Conservation (phyloP, 2,329 filamentous ascomycete species). For the Colletotrichum destructivum region DNA sequence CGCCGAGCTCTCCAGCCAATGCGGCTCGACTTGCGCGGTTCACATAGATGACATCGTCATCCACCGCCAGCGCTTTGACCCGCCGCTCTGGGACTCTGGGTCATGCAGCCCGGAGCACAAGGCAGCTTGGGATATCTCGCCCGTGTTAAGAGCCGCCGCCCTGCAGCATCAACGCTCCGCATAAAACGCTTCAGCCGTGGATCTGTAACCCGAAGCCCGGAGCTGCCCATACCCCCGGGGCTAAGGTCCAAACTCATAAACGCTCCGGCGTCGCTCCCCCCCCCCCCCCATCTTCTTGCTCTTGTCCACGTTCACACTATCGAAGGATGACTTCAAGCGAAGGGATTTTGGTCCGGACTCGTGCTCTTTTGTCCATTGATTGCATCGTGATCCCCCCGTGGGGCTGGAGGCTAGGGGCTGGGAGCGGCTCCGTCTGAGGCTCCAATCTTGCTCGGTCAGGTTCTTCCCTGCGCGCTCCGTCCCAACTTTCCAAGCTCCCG, state of each 20-base stretch:
- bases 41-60: not conserved
- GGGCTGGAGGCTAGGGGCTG: not conserved
- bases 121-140: slow-evolving; percentile 20
- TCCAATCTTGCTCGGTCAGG: not conserved
- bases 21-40: not conserved
- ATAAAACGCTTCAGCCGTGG: slow-evolving; percentile 19
- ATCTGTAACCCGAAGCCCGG: slow-evolving; percentile 16
- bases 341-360: not conserved
- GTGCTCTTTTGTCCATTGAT: not conserved
- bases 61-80: slow-evolving; percentile 30
- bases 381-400: not conserved
- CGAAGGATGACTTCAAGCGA: not conserved
- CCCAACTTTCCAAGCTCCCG: not conserved
- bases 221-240: not conserved
- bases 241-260: not conserved
- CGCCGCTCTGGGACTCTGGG: slow-evolving; percentile 11
- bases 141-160: not conserved
- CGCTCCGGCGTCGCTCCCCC: not conserved
- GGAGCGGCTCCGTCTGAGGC: not conserved
- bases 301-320: not conserved
- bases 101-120: slow-evolving; percentile 19
- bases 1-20: not conserved
- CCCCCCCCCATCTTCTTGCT: not conserved
- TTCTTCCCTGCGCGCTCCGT: not conserved
- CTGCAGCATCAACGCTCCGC: slow-evolving; percentile 17